Percentiles rank a stretch among this genome's conserved stretches.
Conservation (phyloP, 2,329 filamentous ascomycete genomes). For the Aspergillus brasiliensis region DNA sequence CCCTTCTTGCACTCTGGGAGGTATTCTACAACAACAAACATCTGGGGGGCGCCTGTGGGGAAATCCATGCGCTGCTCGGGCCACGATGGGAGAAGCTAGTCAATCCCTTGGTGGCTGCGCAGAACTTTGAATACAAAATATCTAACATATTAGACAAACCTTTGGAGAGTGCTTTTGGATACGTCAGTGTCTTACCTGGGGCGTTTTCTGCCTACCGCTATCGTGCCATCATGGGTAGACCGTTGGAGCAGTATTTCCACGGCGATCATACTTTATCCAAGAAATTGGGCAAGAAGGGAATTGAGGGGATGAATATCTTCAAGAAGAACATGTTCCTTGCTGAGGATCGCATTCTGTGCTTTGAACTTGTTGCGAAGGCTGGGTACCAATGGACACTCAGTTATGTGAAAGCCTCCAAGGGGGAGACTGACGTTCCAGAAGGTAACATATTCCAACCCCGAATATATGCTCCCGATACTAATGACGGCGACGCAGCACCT, state of each 20-base stretch:
- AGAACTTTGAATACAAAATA: slow-evolving; percentile 99
- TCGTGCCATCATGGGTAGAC: slow-evolving; percentile 95
- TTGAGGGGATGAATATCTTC: slow-evolving; percentile 99
- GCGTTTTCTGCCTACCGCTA: slow-evolving; percentile 98
- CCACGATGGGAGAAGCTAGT: slow-evolving; percentile 86
- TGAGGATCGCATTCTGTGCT: slow-evolving; percentile 99
- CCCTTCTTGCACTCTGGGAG: slow-evolving; percentile 91
- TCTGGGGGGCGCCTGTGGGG: slow-evolving; percentile 94
- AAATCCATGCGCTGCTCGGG: slow-evolving; percentile 97
- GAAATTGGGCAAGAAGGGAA: slow-evolving; percentile 96
- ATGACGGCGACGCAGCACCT: background rate
- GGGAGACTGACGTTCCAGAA: slow-evolving; percentile 97
- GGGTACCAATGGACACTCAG: slow-evolving; percentile 98
- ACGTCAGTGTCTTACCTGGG: slow-evolving; percentile 96
- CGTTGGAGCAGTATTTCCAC: slow-evolving; percentile 98
- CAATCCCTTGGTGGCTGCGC: slow-evolving; percentile 91
- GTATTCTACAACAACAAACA: slow-evolving; percentile 99
- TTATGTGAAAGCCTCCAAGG: slow-evolving; percentile 98
- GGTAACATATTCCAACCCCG: slow-evolving; percentile 63
- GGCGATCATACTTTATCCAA: slow-evolving; percentile 97
- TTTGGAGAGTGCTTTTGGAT: slow-evolving; percentile 93
- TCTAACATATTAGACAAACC: slow-evolving; percentile 99
- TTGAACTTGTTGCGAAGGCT: slow-evolving; percentile 97
- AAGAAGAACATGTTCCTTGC: slow-evolving; percentile 99
- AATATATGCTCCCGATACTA: background rate